A percentile compares a stretch with the other conserved stretches of the same genome.
Conservation (phyloP, 768 basidiomycete genomes). For the Clitopilus passeckerianus region DNA sequence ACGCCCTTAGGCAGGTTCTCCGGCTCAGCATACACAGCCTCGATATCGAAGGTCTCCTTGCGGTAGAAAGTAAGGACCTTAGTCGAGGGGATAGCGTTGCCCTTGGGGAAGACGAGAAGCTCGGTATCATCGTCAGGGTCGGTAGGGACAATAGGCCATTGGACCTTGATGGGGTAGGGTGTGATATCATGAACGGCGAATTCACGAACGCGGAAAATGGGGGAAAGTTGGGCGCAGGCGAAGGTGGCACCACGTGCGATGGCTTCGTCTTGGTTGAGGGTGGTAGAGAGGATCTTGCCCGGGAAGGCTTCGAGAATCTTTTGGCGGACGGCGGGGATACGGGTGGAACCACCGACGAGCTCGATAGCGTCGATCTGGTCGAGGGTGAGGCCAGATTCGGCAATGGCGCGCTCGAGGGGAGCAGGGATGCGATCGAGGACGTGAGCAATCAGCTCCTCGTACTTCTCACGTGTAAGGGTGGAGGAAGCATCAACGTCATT, state of each 20-base stretch:
- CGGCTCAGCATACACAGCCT: constrained; percentile 80
- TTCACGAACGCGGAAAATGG: constrained; percentile 96
- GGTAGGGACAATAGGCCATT: constrained; percentile 70
- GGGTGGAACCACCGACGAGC: constrained; percentile 90
- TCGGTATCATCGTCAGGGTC: constrained; percentile 90
- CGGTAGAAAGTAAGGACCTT: constrained; percentile 96
- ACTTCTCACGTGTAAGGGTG: constrained; percentile 74
- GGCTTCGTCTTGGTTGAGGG: constrained; percentile 98
- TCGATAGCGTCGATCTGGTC: constrained; percentile 91
- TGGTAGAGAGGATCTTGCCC: constrained; percentile 81
- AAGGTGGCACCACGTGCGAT: constrained; percentile 95
- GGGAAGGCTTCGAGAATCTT: constrained; percentile 81
- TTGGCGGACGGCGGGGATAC: constrained; percentile 87
- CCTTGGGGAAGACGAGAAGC: constrained; percentile 83
- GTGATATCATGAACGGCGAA: constrained; percentile 87
- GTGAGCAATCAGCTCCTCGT: constrained; percentile 72
- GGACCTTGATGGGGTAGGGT: constrained; percentile 85
- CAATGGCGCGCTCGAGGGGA: constrained; percentile 76
- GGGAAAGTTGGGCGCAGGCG: constrained; percentile 94
- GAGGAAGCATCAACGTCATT: constrained; percentile 92
- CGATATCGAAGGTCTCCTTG: constrained; percentile 81
- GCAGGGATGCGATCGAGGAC: constrained; percentile 73
- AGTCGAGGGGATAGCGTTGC: constrained; percentile 86
- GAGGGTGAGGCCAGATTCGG: constrained; percentile 71
- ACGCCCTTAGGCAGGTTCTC: constrained; percentile 65